Evolutionary conservation across 139 green algal genomes (phyloP).

Genomic region (Chlorella sorokiniana): DNA sequence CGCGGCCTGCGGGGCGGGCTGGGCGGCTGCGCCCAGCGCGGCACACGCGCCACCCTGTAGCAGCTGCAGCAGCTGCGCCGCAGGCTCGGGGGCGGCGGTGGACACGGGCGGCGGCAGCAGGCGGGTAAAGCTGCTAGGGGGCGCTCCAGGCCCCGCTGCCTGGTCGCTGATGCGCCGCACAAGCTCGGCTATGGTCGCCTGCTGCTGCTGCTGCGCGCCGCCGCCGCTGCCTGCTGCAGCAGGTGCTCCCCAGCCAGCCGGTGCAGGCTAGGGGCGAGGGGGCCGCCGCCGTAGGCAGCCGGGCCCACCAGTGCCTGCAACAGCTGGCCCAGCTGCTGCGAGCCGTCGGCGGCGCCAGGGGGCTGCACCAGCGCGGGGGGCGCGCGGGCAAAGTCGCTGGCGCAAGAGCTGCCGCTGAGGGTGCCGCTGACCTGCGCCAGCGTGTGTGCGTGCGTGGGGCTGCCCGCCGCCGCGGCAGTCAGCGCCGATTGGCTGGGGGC

Average conservation of each 20-base stretch:
- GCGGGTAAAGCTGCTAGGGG: neutral
- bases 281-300: too few relatives aligned
- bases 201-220: neutral
- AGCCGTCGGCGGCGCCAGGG: neutral
- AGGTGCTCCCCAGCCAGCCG: neutral
- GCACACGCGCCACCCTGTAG: neutral
- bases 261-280: neutral
- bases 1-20: neutral
- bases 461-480: neutral
- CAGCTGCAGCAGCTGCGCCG: constrained; percentile 22
- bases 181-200: neutral
- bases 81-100: neutral
- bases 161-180: neutral
- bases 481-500: neutral
- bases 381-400: neutral
- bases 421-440: neutral
- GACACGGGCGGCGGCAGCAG: neutral
- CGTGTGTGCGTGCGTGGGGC: neutral
- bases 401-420: neutral
- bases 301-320: neutral
- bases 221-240: neutral
- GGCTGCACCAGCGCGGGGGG: neutral
- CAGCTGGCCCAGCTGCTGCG: neutral
- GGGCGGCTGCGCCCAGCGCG: neutral
- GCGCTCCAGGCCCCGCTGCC: neutral